Percentiles rank a stretch among this genome's conserved stretches.
Conservation (phyloP, 768 basidiomycete genomes). For the Tulasnella sp. region DNA sequence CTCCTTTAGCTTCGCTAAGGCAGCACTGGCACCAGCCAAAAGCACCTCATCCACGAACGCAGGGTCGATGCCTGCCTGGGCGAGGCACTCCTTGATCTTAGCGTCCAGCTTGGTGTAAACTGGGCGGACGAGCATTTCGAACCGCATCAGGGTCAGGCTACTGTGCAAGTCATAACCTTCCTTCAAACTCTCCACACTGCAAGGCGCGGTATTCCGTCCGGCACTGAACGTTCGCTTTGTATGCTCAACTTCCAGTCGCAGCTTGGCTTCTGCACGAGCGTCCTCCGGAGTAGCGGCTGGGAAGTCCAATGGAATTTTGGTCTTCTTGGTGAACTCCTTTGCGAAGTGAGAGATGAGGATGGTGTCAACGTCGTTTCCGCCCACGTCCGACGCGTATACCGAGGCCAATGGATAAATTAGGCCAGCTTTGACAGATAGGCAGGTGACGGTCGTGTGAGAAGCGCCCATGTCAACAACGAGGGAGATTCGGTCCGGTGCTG, state of each 20-base stretch:
- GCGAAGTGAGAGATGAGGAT: constrained; percentile 85
- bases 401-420: constrained; percentile 55
- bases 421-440: constrained; percentile 66
- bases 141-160: constrained; percentile 47
- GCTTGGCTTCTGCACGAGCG: constrained; percentile 85
- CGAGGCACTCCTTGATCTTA: constrained; percentile 21
- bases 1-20: constrained; percentile 23
- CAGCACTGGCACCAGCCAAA: constrained; percentile 26
- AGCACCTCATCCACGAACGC: constrained; percentile 27
- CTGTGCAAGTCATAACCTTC: constrained; percentile 87
- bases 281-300: constrained; percentile 53
- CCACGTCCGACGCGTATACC: constrained; percentile 36
- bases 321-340: constrained; percentile 96
- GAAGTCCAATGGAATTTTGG: constrained; percentile 62
- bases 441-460: constrained; percentile 58
- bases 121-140: constrained; percentile 25
- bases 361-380: constrained; percentile 68
- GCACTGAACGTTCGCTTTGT: constrained; percentile 91
- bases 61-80: constrained; percentile 20
- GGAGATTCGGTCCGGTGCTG: constrained; percentile 55
- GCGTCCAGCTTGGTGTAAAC: constrained; percentile 24
- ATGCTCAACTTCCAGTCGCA: constrained; percentile 85
- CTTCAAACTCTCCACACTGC: constrained; percentile 89
- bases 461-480: constrained; percentile 76
- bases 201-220: constrained; percentile 76